Evolutionary conservation across 2,329 filamentous ascomycete species (phyloP), one percentile per base, ranked within the genome.

Genomic region (Clonostachys rosea): DNA sequence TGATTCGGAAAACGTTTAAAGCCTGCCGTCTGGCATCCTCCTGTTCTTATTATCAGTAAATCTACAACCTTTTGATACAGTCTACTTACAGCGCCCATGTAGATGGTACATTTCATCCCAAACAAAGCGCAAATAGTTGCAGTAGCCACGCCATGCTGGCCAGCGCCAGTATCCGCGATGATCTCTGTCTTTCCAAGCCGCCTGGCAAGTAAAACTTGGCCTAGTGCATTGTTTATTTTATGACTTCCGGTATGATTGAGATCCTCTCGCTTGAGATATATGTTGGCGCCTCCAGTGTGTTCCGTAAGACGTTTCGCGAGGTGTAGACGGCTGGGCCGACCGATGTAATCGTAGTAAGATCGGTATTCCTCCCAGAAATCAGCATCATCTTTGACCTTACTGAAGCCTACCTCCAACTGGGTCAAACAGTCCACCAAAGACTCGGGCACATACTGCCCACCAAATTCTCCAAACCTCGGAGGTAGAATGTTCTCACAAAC

Each of bases 311-410:
- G 82, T 55, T 44, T 95, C 73, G 55, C 89, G 89, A 45, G 89
- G 90, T 4, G 91, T 44, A 95, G 73, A 54, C 89, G 89, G 45
- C 89, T 90, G 4, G 91, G 90, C 30, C 91, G 82, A 45, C 89
- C 88, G 87, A 99, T 99, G 76, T 94, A 99, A 37, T 90, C 87
- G 68, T 97, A 99, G 75, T 96, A 94, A 6, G 89, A 90, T 54
- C 89, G 81, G 73, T 90, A 97, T 69, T 99, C 94, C 61, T 95
- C 88, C 94, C 94, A 99, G 77, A 97, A 99, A 47, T 81, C 78
- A 5, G 90, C 86, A 62, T 97, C 92, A 53, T 95, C 83, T 59
- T 85, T 85, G 50, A 94, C 90, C 57, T 86, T 74, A 59, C 94
- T 86, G 75, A 99, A 99, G 34, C 92, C 94, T 30, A 83, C 82